Conservation (phyloP, 2,329 filamentous ascomycete genomes). For the Trichoderma sp. region DNA sequence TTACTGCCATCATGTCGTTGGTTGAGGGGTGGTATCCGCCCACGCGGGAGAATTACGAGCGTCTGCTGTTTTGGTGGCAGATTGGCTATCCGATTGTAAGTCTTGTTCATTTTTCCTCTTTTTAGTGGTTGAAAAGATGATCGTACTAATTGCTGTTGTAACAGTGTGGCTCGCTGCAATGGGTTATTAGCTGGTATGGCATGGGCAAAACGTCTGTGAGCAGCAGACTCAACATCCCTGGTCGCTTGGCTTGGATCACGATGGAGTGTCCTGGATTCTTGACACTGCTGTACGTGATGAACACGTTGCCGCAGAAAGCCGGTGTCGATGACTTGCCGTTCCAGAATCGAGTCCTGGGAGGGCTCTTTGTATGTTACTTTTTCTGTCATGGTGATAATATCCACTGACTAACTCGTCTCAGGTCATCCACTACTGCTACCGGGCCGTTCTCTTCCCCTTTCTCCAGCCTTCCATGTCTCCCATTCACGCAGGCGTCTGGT, state of each 20-base stretch:
- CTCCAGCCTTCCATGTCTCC: conserved; percentile 92
- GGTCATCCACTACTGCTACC: conserved; percentile 87
- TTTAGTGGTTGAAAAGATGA: neutral
- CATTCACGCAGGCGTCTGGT: conserved; percentile 72
- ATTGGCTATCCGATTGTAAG: conserved; percentile 57
- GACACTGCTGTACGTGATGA: conserved; percentile 79
- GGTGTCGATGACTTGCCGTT: conserved; percentile 67
- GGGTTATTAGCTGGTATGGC: conserved; percentile 78
- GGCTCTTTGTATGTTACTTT: conserved; percentile 59
- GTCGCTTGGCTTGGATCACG: conserved; percentile 81
- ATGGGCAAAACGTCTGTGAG: conserved; percentile 87
- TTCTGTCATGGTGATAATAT: neutral
- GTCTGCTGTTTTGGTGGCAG: conserved; percentile 57
- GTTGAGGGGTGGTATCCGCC: conserved; percentile 61
- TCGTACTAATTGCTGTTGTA: neutral
- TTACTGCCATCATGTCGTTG: conserved; percentile 48
- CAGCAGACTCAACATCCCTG: conserved; percentile 82
- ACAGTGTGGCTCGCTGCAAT: conserved; percentile 75
- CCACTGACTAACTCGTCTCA: conserved; percentile 39
- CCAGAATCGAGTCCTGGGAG: conserved; percentile 77
- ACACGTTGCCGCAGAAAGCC: conserved; percentile 62
- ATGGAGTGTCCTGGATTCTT: conserved; percentile 85
- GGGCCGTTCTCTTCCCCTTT: conserved; percentile 80
- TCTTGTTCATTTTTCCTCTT: neutral
- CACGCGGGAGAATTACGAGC: conserved; percentile 60